Evolutionary conservation across 2,329 filamentous ascomycete species (phyloP).

Genomic region (Penicillium sclerotiorum): DNA sequence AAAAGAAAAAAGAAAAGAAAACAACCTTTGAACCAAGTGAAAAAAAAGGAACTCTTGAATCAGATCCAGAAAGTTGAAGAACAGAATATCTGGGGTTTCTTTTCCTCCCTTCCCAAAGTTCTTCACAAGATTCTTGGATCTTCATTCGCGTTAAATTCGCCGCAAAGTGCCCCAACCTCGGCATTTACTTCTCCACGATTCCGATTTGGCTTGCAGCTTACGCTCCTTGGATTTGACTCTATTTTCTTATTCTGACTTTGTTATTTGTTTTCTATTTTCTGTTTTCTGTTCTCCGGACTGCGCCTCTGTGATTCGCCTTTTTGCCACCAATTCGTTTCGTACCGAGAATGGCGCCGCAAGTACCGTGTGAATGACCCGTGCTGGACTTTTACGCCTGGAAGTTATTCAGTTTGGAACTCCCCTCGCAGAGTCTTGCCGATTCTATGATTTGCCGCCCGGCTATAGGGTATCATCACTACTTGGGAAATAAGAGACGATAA

Average conservation of each 20-base stretch:
- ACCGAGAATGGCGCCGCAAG: background rate
- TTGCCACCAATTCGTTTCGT: background rate
- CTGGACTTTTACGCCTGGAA: too few species aligned
- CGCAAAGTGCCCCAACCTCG: slow-evolving; percentile 21
- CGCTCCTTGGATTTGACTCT: background rate
- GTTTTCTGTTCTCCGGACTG: slow-evolving; percentile 3
- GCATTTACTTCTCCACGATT: slow-evolving; percentile 21
- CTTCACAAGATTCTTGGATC: slow-evolving; percentile 25
- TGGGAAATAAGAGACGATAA: background rate
- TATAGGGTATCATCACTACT: too few species aligned
- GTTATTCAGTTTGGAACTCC: too few species aligned
- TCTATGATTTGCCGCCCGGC: too few species aligned
- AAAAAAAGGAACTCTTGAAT: too few species aligned
- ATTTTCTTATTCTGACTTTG: slow-evolving; percentile 4
- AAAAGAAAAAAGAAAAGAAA: background rate
- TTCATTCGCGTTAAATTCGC: slow-evolving; percentile 18
- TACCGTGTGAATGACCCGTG: background rate
- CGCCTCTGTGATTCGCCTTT: background rate
- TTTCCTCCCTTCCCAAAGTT: slow-evolving; percentile 1
- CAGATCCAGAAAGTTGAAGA: background rate
- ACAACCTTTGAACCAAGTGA: too few species aligned
- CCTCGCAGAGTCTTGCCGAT: slow-evolving; percentile 2
- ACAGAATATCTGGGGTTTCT: background rate
- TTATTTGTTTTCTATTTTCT: background rate
- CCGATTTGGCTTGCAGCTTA: slow-evolving; percentile 14